These are phyloP conservation scores for Fusarium falciforme DNA, from an alignment of 2,329 filamentous ascomycete genomes.

Conservation along the genomic window DNA sequence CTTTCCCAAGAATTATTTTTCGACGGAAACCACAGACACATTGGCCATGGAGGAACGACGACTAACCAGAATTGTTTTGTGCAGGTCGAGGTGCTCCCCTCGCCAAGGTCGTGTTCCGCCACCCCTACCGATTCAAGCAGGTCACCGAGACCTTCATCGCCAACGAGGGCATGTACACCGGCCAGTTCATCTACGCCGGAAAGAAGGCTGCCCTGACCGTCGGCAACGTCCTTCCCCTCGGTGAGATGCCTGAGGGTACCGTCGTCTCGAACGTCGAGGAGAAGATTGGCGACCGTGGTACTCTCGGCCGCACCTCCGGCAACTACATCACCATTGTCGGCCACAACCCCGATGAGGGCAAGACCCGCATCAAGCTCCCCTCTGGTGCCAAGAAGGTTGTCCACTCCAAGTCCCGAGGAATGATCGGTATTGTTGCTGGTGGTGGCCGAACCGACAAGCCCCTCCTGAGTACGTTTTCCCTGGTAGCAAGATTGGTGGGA, in stretches of 20 bases:
- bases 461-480: slow-evolving; percentile 80
- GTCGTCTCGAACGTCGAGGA: slow-evolving; percentile 99
- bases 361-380: slow-evolving; percentile 99
- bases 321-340: slow-evolving; percentile 99
- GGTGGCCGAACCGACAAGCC: slow-evolving; percentile 99
- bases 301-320: slow-evolving; percentile 95
- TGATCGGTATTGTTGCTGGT: slow-evolving; percentile 99
- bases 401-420: slow-evolving; percentile 90
- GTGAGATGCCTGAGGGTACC: slow-evolving; percentile 97
- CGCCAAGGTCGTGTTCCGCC: slow-evolving; percentile 95
- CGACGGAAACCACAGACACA: slow-evolving; percentile 21
- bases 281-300: slow-evolving; percentile 97
- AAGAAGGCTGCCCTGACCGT: slow-evolving; percentile 98
- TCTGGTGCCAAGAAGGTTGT: slow-evolving; percentile 99
- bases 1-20: slow-evolving; percentile 23
- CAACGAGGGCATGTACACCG: slow-evolving; percentile 99
- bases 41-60: slow-evolving; percentile 26
- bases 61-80: slow-evolving; percentile 42
- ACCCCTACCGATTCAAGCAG: slow-evolving; percentile 98
- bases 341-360: slow-evolving; percentile 98
- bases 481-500: background rate
- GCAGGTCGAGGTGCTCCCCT: slow-evolving; percentile 89
- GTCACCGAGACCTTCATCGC: slow-evolving; percentile 99
- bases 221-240: slow-evolving; percentile 96
- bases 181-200: slow-evolving; percentile 99